These are phyloP conservation scores for Sechiopsis laciniata DNA, from an alignment of 306 rosid species.

Conservation along the genomic window DNA sequence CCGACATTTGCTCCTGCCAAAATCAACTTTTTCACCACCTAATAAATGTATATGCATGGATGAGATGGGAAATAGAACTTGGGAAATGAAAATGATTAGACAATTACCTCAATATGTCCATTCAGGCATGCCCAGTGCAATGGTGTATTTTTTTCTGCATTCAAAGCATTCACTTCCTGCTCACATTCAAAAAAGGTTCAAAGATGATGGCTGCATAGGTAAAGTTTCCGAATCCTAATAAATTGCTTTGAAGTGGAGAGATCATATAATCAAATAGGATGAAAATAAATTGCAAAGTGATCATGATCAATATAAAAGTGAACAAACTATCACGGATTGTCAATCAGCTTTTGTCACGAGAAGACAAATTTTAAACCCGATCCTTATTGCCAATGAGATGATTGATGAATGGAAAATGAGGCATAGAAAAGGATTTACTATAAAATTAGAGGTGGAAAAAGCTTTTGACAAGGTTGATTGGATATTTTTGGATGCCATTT, in stretches of 20 bases:
- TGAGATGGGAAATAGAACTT: background rate
- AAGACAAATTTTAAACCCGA: too few relatives aligned
- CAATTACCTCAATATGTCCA: slow-evolving; percentile 76
- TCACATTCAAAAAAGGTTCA: slow-evolving; percentile 13
- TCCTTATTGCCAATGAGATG: too few relatives aligned
- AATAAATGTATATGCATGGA: background rate
- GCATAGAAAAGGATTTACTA: too few relatives aligned
- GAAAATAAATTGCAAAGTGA: too few relatives aligned
- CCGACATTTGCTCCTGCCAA: slow-evolving; percentile 68
- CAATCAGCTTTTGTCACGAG: too few relatives aligned
- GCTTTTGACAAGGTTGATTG: too few relatives aligned
- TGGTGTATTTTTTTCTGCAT: slow-evolving; percentile 77
- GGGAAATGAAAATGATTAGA: background rate
- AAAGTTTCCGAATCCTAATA: background rate
- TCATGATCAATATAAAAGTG: background rate
- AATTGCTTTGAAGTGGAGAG: background rate
- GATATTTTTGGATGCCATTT: too few relatives aligned
- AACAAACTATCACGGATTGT: background rate
- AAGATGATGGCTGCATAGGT: background rate
- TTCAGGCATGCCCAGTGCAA: slow-evolving; percentile 97
- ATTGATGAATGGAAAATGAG: too few relatives aligned
- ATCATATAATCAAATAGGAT: too few relatives aligned
- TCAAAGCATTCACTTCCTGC: slow-evolving; percentile 68
- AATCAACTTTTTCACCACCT: slow-evolving; percentile 86
- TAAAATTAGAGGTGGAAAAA: too few relatives aligned